Evolutionary conservation across 2,329 filamentous ascomycete genomes (phyloP).

Genomic region (Hypoxylon sp.): DNA sequence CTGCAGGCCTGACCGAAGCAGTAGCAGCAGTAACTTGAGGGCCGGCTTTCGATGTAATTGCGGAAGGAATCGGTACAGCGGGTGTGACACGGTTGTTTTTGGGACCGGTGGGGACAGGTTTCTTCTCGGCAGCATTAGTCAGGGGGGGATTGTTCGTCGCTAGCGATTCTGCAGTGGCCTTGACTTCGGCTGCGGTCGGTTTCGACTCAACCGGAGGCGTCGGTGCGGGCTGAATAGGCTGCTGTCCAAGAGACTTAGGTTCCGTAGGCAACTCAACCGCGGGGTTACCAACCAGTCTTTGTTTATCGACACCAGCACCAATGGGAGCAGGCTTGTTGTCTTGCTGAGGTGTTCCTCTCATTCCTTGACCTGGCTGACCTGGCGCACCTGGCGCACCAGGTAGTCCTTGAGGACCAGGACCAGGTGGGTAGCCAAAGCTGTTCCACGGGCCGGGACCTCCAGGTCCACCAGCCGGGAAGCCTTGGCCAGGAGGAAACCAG

Average conservation of each 20-base stretch:
- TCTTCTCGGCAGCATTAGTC: constrained; percentile 56
- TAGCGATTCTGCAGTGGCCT: constrained; percentile 69
- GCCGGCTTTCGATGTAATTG: constrained; percentile 53
- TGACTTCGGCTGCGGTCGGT: constrained; percentile 68
- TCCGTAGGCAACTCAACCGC: constrained; percentile 66
- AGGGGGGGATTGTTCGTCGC: constrained; percentile 57
- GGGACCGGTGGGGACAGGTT: constrained; percentile 64
- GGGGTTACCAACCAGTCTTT: constrained; percentile 62
- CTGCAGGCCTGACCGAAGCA: constrained; percentile 56
- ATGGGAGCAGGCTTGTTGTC: constrained; percentile 67
- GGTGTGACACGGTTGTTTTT: constrained; percentile 72
- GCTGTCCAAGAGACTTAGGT: constrained; percentile 66
- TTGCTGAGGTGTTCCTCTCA: constrained; percentile 55
- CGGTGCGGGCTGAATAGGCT: constrained; percentile 67
- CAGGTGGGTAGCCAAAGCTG: constrained; percentile 74
- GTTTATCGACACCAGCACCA: constrained; percentile 66
- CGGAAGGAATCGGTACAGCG: constrained; percentile 74
- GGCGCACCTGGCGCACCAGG: constrained; percentile 49
- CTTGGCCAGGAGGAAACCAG: constrained; percentile 85
- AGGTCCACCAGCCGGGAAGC: constrained; percentile 77
- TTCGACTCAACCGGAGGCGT: constrained; percentile 79
- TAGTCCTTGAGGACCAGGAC: constrained; percentile 65
- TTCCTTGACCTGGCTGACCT: constrained; percentile 53
- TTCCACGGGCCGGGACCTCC: constrained; percentile 72
- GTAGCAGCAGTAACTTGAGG: constrained; percentile 52